phyloP scores from a whole-genome alignment of 352 stramenopile species.

The Elongisporangium undulatum region DNA sequence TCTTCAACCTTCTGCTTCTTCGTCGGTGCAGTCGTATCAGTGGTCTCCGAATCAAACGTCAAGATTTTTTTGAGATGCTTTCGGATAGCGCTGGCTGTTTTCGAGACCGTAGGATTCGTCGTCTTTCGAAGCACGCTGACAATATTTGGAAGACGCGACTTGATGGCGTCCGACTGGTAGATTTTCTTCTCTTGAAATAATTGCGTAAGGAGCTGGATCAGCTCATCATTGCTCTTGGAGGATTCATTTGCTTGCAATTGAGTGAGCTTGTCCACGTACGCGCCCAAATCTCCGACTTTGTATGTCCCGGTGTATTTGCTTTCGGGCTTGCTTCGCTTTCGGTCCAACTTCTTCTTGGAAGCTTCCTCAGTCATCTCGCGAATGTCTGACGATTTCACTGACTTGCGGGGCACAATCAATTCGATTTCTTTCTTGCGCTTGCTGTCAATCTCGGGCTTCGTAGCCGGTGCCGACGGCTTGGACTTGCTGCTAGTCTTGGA shows the following conservation, averaged over 20 bases:
- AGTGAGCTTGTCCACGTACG: slow-evolving; percentile 60
- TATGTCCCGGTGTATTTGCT: slow-evolving; percentile 57
- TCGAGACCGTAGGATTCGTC: slow-evolving; percentile 54
- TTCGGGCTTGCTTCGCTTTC: slow-evolving; percentile 26
- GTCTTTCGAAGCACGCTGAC: slow-evolving; percentile 68
- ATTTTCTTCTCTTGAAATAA: slow-evolving; percentile 72
- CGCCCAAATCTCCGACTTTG: slow-evolving; percentile 51
- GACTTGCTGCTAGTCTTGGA: slow-evolving; percentile 14
- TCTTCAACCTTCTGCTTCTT: slow-evolving; percentile 50
- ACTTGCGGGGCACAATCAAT: slow-evolving; percentile 68
- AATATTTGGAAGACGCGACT: slow-evolving; percentile 61
- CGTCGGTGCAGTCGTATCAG: slow-evolving; percentile 12
- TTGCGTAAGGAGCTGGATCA: slow-evolving; percentile 66
- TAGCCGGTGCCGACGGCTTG: neutral
- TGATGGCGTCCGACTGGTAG: slow-evolving; percentile 63
- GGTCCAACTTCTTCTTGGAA: slow-evolving; percentile 44
- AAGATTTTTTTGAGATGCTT: slow-evolving; percentile 77
- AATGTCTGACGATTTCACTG: slow-evolving; percentile 73
- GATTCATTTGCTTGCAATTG: slow-evolving; percentile 62
- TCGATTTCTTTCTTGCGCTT: slow-evolving; percentile 84
- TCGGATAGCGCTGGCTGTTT: slow-evolving; percentile 69
- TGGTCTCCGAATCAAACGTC: slow-evolving; percentile 34
- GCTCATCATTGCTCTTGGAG: slow-evolving; percentile 67
- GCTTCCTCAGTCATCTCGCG: slow-evolving; percentile 68
- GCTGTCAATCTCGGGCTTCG: slow-evolving; percentile 51